Evolutionary conservation across 2,329 filamentous ascomycete genomes (phyloP).

Genomic region (Verticillium tricorpus): DNA sequence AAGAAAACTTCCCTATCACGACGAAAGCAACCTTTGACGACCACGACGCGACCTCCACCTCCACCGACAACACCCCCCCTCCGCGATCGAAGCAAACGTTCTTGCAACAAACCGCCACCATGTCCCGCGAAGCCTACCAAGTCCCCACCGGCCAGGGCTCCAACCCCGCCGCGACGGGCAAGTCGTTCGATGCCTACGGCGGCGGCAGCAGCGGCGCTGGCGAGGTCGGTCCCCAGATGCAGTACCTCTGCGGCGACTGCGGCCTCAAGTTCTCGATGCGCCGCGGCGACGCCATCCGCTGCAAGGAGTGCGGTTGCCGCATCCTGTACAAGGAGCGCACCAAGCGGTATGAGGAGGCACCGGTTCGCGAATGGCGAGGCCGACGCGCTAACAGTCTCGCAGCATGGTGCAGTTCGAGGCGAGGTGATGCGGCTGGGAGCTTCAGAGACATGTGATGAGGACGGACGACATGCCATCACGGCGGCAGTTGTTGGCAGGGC

Average conservation of each 20-base stretch:
- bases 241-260: conserved; percentile 81
- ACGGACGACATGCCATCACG: background rate
- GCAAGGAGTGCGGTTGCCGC: conserved; percentile 89
- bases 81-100: background rate
- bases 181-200: conserved; percentile 41
- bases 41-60: background rate
- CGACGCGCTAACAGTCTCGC: conserved; percentile 16
- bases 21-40: background rate
- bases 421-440: conserved; percentile 45
- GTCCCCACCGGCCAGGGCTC: conserved; percentile 54
- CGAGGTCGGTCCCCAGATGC: conserved; percentile 52
- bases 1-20: background rate
- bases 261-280: conserved; percentile 71
- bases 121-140: conserved; percentile 76
- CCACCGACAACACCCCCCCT: background rate
- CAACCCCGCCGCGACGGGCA: conserved; percentile 35
- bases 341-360: conserved; percentile 66
- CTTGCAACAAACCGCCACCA: conserved; percentile 12
- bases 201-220: conserved; percentile 23
- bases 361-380: background rate
- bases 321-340: conserved; percentile 98
- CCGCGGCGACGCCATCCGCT: conserved; percentile 76
- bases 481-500: background rate
- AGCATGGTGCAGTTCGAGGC: conserved; percentile 99
- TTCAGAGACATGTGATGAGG: background rate